Conservation (phyloP, 306 rosid species). For the Cucumis melo region DNA sequence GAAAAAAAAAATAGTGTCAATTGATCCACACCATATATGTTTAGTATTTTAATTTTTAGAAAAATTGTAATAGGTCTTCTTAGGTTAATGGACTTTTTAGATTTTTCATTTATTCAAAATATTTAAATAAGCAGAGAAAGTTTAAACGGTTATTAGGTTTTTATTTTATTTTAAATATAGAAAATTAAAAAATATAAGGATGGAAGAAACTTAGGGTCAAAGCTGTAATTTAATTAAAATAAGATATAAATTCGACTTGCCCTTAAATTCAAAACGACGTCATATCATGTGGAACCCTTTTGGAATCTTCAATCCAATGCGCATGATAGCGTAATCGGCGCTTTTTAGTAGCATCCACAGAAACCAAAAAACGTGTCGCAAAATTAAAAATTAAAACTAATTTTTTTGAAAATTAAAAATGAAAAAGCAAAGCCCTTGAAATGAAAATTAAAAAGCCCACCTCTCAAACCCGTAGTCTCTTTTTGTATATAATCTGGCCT, state of each 20-base stretch:
- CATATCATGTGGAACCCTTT: neutral
- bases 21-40: neutral
- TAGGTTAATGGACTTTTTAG: neutral
- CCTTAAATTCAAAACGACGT: neutral
- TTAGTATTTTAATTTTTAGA: too few relatives aligned
- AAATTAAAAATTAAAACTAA: neutral
- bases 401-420: neutral
- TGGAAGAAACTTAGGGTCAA: neutral
- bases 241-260: neutral
- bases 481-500: constrained; percentile 29
- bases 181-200: neutral
- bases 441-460: neutral
- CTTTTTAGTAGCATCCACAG: constrained; percentile 1
- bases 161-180: too few relatives aligned
- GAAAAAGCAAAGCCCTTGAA: neutral
- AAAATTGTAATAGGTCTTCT: neutral
- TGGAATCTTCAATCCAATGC: neutral
- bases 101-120: too few relatives aligned
- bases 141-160: neutral
- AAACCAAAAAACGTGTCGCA: neutral
- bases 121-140: neutral
- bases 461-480: neutral
- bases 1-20: too few relatives aligned
- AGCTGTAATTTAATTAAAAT: neutral
- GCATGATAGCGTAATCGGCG: neutral